These are phyloP conservation scores for Rhynchosporium graminicola DNA, from an alignment of 2,329 filamentous ascomycete species.

Conservation along the genomic window DNA sequence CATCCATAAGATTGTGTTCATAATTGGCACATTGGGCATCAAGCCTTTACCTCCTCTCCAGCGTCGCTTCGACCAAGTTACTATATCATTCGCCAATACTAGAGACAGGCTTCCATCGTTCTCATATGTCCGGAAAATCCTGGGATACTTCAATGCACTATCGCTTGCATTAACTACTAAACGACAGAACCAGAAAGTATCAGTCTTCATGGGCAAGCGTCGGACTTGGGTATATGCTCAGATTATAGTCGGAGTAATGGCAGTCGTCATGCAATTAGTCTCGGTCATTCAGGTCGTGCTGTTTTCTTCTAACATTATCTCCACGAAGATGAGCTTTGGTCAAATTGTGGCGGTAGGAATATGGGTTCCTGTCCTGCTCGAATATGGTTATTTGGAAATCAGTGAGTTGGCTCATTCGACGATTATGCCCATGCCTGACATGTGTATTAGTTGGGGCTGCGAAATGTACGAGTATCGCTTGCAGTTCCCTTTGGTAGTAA, in stretches of 20 bases:
- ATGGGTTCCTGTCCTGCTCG: constrained; percentile 20
- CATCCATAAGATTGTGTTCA: constrained; percentile 5
- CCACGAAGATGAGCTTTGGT: constrained; percentile 20
- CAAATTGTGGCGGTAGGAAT: constrained; percentile 21
- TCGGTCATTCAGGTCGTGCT: constrained; percentile 6
- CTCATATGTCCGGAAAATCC: not conserved
- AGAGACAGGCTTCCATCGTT: not conserved
- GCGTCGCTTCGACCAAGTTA: not conserved
- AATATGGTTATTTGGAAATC: constrained; percentile 22
- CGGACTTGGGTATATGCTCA: constrained; percentile 10
- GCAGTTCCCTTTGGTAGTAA: not conserved
- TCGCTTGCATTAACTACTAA: no score
- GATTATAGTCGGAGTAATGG: constrained; percentile 1
- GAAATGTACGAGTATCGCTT: constrained; percentile 1
- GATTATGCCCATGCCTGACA: not conserved
- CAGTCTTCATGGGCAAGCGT: not conserved
- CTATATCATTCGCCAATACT: not conserved
- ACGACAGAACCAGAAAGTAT: not conserved
- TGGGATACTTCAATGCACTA: no score
- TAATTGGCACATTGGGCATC: constrained; percentile 1
- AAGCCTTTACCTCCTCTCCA: not conserved
- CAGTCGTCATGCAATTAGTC: constrained; percentile 9
- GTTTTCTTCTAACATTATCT: constrained; percentile 16
- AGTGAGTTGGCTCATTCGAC: constrained; percentile 8
- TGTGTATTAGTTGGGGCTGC: not conserved